Conservation (phyloP, 306 rosid species). For the Prunus padus region DNA sequence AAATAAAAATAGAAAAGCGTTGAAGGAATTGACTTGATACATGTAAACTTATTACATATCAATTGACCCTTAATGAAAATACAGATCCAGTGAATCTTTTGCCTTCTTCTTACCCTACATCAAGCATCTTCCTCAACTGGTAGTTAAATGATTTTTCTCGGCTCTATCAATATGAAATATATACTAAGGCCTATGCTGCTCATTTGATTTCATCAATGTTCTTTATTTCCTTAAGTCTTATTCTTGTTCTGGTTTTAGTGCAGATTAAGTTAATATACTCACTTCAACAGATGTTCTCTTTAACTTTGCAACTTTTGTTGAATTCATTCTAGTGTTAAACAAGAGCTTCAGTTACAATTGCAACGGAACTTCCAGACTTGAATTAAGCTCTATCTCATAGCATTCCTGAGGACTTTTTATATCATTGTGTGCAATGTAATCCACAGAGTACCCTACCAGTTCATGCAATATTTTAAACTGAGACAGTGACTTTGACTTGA, state of each 20-base stretch:
- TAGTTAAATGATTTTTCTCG: background rate
- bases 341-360: background rate
- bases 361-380: background rate
- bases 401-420: no score
- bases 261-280: background rate
- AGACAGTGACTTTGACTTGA: background rate
- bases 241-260: no score
- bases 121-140: background rate
- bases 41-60: background rate
- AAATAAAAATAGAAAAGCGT: background rate
- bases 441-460: background rate
- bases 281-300: background rate
- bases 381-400: background rate
- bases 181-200: background rate
- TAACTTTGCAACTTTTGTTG: background rate
- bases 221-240: no score
- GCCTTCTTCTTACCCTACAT: no score
- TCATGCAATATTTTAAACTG: background rate
- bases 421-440: background rate
- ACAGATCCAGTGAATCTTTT: no score
- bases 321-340: background rate
- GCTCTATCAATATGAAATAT: background rate
- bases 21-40: background rate
- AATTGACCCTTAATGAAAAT: no score
- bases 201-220: no score